A percentile compares a stretch with the other conserved stretches of the same genome.
Conservation (phyloP, 257 asterid genomes). For the Solanum chiquidenum region DNA sequence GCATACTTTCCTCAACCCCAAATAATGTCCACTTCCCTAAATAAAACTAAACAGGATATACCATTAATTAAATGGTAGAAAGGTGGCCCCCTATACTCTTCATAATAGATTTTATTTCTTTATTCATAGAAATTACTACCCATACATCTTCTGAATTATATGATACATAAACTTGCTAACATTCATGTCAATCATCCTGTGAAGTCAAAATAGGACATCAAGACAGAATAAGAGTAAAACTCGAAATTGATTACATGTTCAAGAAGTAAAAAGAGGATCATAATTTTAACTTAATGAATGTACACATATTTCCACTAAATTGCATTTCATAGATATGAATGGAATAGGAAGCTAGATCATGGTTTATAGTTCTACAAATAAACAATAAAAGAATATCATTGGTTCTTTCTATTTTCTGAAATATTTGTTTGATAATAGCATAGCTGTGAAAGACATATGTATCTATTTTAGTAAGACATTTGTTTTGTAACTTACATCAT, state of each 20-base stretch:
- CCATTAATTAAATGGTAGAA: neutral
- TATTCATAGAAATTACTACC: neutral
- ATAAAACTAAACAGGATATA: neutral
- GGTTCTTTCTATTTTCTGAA: neutral
- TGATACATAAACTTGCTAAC: neutral
- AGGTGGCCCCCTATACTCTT: neutral
- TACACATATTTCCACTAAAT: neutral
- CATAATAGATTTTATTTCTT: neutral
- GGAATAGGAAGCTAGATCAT: neutral
- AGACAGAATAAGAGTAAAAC: neutral
- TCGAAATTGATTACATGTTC: neutral
- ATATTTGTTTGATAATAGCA: neutral
- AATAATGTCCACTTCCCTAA: neutral
- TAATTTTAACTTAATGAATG: neutral
- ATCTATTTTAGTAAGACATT: neutral
- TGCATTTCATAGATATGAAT: neutral
- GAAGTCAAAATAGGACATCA: neutral
- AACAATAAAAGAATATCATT: neutral
- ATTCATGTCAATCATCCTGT: neutral
- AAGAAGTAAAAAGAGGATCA: neutral
- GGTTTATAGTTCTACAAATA: neutral
- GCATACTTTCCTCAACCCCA: neutral
- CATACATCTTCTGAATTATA: neutral
- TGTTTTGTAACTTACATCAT: neutral
- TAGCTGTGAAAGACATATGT: neutral